A percentile compares a stretch with the other conserved stretches of the same genome.
These are phyloP conservation scores for Cryphonectria nitschkei DNA, from an alignment of 2,329 filamentous ascomycete genomes.

Conservation along the genomic window DNA sequence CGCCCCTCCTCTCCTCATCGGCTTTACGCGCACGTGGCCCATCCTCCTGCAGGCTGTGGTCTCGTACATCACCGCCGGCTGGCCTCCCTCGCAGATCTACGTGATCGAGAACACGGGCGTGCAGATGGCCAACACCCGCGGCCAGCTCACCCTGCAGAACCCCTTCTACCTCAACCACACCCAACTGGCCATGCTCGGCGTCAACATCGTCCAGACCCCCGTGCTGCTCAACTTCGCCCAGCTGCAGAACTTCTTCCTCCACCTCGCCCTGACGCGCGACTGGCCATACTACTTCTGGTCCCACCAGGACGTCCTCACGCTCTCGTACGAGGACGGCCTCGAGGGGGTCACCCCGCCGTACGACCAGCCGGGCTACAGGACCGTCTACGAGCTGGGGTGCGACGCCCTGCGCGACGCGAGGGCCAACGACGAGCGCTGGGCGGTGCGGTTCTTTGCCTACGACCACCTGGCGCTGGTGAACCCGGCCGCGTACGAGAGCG, in stretches of 20 bases:
- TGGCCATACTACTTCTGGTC: conserved; percentile 58
- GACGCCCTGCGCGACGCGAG: conserved; percentile 41
- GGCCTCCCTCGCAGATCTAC: conserved; percentile 60
- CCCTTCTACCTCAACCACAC: conserved; percentile 60
- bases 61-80: conserved; percentile 61
- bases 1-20: conserved; percentile 58
- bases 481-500: conserved; percentile 51
- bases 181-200: conserved; percentile 50
- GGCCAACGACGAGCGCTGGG: conserved; percentile 48
- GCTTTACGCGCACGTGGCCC: conserved; percentile 61
- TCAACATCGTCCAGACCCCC: conserved; percentile 51
- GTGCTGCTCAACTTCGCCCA: conserved; percentile 57
- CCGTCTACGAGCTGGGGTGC: conserved; percentile 46
- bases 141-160: conserved; percentile 54
- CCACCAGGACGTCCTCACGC: conserved; percentile 55
- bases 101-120: conserved; percentile 64
- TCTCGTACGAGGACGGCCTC: conserved; percentile 47
- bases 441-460: conserved; percentile 59
- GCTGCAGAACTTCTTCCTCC: conserved; percentile 57
- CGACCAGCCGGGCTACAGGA: conserved; percentile 44
- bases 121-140: conserved; percentile 55
- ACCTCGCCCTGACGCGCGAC: conserved; percentile 44
- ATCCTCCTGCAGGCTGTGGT: conserved; percentile 59
- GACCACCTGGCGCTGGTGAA: conserved; percentile 63
- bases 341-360: conserved; percentile 39